phyloP scores from a whole-genome alignment of 2,329 filamentous ascomycete genomes.

The Moelleriella libera region DNA sequence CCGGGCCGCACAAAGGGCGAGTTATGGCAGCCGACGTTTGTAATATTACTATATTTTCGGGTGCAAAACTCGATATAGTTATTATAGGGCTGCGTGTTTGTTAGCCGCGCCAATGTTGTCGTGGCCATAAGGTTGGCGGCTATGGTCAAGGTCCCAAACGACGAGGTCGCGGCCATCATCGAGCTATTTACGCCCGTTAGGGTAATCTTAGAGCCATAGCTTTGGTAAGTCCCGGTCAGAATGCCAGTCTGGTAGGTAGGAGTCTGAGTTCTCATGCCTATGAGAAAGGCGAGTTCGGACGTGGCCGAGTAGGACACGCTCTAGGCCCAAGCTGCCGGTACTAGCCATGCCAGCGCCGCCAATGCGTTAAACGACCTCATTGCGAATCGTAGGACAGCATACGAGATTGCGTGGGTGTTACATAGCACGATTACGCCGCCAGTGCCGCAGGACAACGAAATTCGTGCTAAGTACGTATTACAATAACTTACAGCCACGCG shows the following conservation, averaged over 20 bases:
- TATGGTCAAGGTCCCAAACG: slow-evolving; percentile 20
- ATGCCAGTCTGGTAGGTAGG: slow-evolving; percentile 22
- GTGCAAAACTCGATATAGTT: slow-evolving; percentile 63
- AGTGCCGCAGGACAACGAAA: background rate
- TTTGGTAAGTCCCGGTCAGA: slow-evolving; percentile 30
- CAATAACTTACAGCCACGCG: no score
- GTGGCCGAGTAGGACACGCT: slow-evolving; percentile 16
- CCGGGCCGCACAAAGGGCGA: slow-evolving; percentile 59
- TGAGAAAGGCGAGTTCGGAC: slow-evolving; percentile 20
- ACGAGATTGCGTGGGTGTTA: background rate
- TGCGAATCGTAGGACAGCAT: background rate
- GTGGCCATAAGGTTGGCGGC: slow-evolving; percentile 25
- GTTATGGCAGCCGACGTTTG: slow-evolving; percentile 66
- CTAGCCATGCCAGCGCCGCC: slow-evolving; percentile 6
- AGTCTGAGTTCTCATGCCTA: slow-evolving; percentile 21
- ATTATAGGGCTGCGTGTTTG: slow-evolving; percentile 71
- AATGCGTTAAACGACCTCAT: slow-evolving; percentile 12
- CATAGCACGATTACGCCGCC: background rate
- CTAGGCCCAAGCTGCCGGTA: slow-evolving; percentile 10
- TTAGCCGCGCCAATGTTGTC: slow-evolving; percentile 24
- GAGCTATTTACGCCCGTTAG: slow-evolving; percentile 20
- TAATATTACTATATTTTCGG: slow-evolving; percentile 70
- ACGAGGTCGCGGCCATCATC: slow-evolving; percentile 17
- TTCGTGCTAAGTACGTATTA: background rate
- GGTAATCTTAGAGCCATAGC: slow-evolving; percentile 27